Base-by-base conservation (phyloP, 495 filamentous ascomycete genomes). In the Aspergillus saccharolyticus region DNA sequence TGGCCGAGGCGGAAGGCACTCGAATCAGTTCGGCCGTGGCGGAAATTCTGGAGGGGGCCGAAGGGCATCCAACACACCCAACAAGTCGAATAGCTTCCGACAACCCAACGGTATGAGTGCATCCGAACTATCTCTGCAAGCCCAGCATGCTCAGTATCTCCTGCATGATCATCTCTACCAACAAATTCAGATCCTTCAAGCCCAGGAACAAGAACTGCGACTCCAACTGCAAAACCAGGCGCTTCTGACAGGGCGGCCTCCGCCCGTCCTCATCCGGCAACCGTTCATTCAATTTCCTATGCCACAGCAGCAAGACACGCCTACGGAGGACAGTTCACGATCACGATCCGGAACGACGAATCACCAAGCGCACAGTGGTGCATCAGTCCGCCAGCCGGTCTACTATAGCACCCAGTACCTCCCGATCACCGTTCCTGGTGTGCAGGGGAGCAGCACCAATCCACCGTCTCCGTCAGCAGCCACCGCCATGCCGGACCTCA, bases 131-230 rank as follows among this genome's bases (percentile, higher is more conserved):
- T 72, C 73, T 28, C 49, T 80, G 44, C 77, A 80, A 42, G 74
- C 78, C 5, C 79, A 80, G 50, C 75, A 79, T 45, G 78, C 78
- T 3, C 78, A 80, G 51, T 75, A 72, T 60, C 72, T 78, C 50
- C 70, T 79, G 52, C 85, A 83, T 63, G 79, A 85, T 54, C 79
- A 84, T 53, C 75, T 88, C 0, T 81, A 75, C 56, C 82, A 85
- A 57, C 81, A 85, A 56, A 86, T 84, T 54, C 83, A 86, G 67
- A 59, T 81, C 19, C 72, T 89, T 46, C 85, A 88, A 63, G 82
- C 79, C 19, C 85, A 89, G 67, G 82, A 85, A 54, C 82, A 86
- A 57, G 79, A 82, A 54, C 64, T 87, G 58, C 76, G 82, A 53
- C 71, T 86, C 57, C 83, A 85, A 57, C 70, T 85, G 25, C 84